phyloP scores from a whole-genome alignment of 2,329 filamentous ascomycete genomes.

The Tolypocladium pustulatum region DNA sequence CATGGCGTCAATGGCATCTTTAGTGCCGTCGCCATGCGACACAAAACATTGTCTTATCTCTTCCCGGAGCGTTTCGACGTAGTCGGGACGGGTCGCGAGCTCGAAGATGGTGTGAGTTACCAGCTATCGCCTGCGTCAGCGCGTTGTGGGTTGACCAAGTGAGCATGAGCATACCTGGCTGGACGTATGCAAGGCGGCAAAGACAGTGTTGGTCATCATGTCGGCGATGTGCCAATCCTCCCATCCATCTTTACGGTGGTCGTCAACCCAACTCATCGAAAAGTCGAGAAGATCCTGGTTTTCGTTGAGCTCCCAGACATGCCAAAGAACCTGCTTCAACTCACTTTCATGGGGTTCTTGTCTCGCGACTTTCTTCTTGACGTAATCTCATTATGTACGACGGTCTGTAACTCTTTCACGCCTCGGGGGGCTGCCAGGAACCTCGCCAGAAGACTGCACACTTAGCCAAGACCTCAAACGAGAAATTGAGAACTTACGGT shows the following conservation, averaged over 20 bases:
- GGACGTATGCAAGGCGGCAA: constrained; percentile 6
- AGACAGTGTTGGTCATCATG: constrained; percentile 6
- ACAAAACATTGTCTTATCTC: constrained; percentile 5
- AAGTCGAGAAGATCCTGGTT: constrained; percentile 6
- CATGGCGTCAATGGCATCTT: constrained; percentile 3
- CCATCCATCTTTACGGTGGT: not conserved
- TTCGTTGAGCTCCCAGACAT: not conserved
- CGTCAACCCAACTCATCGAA: constrained; percentile 5
- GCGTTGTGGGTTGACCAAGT: not conserved
- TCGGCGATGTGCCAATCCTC: constrained; percentile 3
- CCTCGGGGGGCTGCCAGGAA: not conserved
- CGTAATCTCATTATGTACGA: constrained; percentile 2
- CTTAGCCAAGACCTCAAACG: not conserved
- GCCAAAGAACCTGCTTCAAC: not conserved
- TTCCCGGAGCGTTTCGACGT: constrained; percentile 3
- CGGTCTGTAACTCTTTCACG: constrained; percentile 1
- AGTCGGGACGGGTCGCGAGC: constrained; percentile 6
- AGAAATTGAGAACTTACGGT: not conserved
- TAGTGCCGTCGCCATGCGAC: constrained; percentile 3
- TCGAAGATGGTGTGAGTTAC: constrained; percentile 7
- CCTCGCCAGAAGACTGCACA: constrained; percentile 1
- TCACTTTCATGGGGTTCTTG: constrained; percentile 6
- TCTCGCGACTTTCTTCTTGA: not conserved
- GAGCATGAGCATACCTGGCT: constrained; percentile 5
- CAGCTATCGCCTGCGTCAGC: not conserved